Conservation (phyloP, 148 eudicot species). For the Rhododendron mucronatum region DNA sequence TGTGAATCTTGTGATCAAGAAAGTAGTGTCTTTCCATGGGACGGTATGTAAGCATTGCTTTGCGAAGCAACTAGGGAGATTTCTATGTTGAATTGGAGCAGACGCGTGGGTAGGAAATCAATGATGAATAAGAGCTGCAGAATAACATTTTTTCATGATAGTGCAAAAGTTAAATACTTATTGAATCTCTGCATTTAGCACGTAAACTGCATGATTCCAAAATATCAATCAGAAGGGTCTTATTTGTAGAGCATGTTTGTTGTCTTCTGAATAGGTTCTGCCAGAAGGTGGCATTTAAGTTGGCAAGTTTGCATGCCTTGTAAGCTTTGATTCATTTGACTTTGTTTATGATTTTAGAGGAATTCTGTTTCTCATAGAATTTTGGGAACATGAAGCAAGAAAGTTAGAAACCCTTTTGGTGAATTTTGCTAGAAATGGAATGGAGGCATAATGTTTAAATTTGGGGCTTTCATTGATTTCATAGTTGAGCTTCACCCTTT, state of each 20-base stretch:
- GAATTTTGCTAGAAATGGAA: not conserved
- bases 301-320: not conserved
- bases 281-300: not conserved
- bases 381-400: not conserved
- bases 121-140: not conserved
- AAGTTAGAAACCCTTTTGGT: not conserved
- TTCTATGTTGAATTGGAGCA: not conserved
- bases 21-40: not conserved
- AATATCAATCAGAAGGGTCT: not conserved
- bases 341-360: not conserved
- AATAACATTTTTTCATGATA: not conserved
- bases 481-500: not conserved
- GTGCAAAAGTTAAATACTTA: not conserved
- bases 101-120: not conserved
- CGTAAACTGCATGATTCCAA: not conserved
- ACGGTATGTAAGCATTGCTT: not conserved
- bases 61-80: not conserved
- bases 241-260: not conserved
- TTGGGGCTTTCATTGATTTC: not conserved
- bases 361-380: not conserved
- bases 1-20: not conserved
- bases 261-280: not conserved
- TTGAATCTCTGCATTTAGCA: not conserved
- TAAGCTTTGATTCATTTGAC: not conserved
- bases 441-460: not conserved